Base-by-base conservation (phyloP, 306 rosid genomes). In the Malus fusca region DNA sequence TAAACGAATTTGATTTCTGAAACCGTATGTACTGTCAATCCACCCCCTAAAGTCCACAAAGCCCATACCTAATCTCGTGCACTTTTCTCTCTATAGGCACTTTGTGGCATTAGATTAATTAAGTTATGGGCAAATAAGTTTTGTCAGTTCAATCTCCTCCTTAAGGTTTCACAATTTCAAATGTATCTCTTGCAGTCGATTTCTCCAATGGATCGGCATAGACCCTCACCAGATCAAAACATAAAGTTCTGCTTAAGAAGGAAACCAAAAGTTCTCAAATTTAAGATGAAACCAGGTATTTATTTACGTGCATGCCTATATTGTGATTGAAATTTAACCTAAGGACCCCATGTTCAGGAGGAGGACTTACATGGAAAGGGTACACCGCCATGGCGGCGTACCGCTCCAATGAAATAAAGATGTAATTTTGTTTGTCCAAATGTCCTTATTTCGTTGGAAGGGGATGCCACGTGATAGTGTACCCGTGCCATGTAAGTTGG, bases 241-340 rank as follows among this genome's bases (percentile, higher is more conserved):
- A 92, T 95, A 82, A 95, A 90, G 88, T 95, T 95, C 89, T 90
- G 92, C 77, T 82, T 90, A 77, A 90, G 98, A 84, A 91, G 91
- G 78, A 85, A 51, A 64, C 98, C 97, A 8, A 52, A 78, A 80
- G 77, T 92, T 33, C 97, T 90, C 83, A 89, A 86, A 80, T 95
- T 95, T 88, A 95, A 95, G 88, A 92, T 95, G 73, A 92, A 92
- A 84, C 89, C 97, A 86, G 97, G 98, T 95, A 80, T 55, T 61
- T 22, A 40, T 83, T 26, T 23, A 30, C 21, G 19, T 28, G 9
- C 73, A 23, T 46, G n/a, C 40, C 26, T 9, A 22, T 5, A 4
- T 58, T 42, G 44, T 42, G 44, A 42, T 42, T 42, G 44, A 42
- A 31, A 25, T 61, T 61, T 61, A 25, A 60, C 35, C 26, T 60